Evolutionary conservation across 768 basidiomycete genomes (phyloP), one percentile per base, ranked within the genome.

Genomic region (Dendrothele bispora): DNA sequence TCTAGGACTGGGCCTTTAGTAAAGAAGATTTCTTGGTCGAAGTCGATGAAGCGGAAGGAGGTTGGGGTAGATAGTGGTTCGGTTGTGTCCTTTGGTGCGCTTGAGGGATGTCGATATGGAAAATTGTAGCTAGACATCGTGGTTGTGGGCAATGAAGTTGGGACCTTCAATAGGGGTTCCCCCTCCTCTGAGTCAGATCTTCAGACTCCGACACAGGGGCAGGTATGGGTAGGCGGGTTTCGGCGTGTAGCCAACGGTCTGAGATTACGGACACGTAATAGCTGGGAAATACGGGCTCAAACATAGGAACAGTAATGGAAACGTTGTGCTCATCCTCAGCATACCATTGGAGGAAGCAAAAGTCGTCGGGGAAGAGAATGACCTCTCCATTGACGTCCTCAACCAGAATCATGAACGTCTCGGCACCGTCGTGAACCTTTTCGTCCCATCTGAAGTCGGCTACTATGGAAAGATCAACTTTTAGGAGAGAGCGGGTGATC

Each of bases 401-500:
- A 21, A 98, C 92, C 22, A 95, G 64, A 58, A 99, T 92, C 64
- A 88, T 80, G 77, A 99, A 99, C 0, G 88, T 84, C 66, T 98
- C 92, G 0, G 91, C 84, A 1, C 75, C 67, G 4, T 93, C 91
- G 55, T 98, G 95, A 5, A 94, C 80, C 64, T 91, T 91, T 58
- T 94, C 91, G 29, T 98, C 94, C 95, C 95, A 99, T 37, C 87
- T 82, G 82, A 98, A 99, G 61, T 98, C 95, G 15, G 95, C 95
- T 4, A 84, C 82, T 61, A 99, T 95, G 3, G 91, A 92, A 14
- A 99, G 69, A 55, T 98, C n/a, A n/a, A 98, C 86, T 28, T 91
- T 84, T 14, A 99, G 78, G 12, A 98, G 80, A 0, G 91, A 90
- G 10, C 94, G 86, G 0, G 95, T 98, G 60, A 99, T 92, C 0